Percentiles rank a stretch among this genome's conserved stretches.
phyloP scores from a whole-genome alignment of 768 basidiomycete genomes.

The Tubosaeta sp. region DNA sequence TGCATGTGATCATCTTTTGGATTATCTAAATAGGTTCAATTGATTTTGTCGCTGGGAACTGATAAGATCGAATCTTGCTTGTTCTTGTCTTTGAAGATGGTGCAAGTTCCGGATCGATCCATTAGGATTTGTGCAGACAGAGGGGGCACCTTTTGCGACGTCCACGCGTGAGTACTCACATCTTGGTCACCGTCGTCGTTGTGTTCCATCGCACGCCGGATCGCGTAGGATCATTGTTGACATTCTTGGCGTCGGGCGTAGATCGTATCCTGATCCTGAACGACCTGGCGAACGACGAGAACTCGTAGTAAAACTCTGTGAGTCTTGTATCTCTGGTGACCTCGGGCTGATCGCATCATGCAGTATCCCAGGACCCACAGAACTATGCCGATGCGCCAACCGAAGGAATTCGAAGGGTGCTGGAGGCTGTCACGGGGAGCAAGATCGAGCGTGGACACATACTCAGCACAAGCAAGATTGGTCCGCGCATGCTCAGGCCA shows the following conservation, averaged over 20 bases:
- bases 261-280: slow-evolving; percentile 73
- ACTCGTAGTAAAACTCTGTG: slow-evolving; percentile 85
- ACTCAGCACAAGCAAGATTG: slow-evolving; percentile 77
- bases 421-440: slow-evolving; percentile 72
- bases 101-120: slow-evolving; percentile 60
- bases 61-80: neutral
- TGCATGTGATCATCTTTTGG: slow-evolving; percentile 16
- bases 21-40: slow-evolving; percentile 13
- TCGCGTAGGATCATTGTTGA: neutral
- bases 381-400: slow-evolving; percentile 94
- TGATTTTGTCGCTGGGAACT: slow-evolving; percentile 4
- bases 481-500: slow-evolving; percentile 32
- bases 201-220: neutral
- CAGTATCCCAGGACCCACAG: slow-evolving; percentile 84
- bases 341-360: neutral
- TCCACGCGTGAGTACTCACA: slow-evolving; percentile 59
- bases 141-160: slow-evolving; percentile 91
- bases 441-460: slow-evolving; percentile 61
- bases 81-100: slow-evolving; percentile 4
- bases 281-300: slow-evolving; percentile 61
- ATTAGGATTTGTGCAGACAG: slow-evolving; percentile 84
- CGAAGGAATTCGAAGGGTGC: slow-evolving; percentile 83
- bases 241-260: slow-evolving; percentile 20
- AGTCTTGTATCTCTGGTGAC: slow-evolving; percentile 22
- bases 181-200: neutral